Conservation (phyloP, 257 asterid genomes). For the Pogostemon cablin region DNA sequence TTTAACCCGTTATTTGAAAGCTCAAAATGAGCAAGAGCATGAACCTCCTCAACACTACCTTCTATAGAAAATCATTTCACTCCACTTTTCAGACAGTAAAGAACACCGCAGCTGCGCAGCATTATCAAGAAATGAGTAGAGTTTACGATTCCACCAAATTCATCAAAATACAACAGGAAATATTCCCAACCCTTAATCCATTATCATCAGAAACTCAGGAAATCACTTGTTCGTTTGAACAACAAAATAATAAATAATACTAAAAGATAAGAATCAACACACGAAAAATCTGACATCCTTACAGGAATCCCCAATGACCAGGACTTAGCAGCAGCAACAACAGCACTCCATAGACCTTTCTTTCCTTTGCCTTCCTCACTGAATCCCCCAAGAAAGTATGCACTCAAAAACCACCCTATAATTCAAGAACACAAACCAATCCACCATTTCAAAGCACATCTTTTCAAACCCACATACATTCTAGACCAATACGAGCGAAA, state of each 20-base stretch:
- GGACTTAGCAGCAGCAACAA: conserved; percentile 77
- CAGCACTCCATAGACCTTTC: conserved; percentile 69
- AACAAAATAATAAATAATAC: not conserved
- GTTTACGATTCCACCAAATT: not conserved
- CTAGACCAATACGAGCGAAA: not conserved
- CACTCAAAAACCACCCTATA: conserved; percentile 94
- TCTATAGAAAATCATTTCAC: not conserved
- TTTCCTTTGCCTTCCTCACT: conserved; percentile 82
- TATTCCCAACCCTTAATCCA: not conserved
- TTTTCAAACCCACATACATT: conserved; percentile 1
- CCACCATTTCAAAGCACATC: not conserved
- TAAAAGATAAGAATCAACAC: not conserved
- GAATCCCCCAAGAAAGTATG: conserved; percentile 91
- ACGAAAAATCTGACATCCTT: conserved; percentile 12
- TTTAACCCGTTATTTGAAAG: not conserved
- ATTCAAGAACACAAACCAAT: conserved; percentile 24
- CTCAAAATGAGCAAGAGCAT: not conserved
- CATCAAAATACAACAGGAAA: conserved; percentile 2
- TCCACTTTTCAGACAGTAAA: conserved; percentile 3
- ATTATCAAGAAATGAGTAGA: not conserved
- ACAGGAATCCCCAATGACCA: conserved; percentile 88
- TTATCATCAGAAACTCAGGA: conserved; percentile 5
- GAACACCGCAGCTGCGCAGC: not conserved
- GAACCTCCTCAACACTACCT: not conserved
- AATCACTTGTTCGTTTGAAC: not conserved